Percentiles rank a stretch among this genome's conserved stretches.
phyloP scores from a whole-genome alignment of 257 asterid genomes.

The Voacanga thouarsii region DNA sequence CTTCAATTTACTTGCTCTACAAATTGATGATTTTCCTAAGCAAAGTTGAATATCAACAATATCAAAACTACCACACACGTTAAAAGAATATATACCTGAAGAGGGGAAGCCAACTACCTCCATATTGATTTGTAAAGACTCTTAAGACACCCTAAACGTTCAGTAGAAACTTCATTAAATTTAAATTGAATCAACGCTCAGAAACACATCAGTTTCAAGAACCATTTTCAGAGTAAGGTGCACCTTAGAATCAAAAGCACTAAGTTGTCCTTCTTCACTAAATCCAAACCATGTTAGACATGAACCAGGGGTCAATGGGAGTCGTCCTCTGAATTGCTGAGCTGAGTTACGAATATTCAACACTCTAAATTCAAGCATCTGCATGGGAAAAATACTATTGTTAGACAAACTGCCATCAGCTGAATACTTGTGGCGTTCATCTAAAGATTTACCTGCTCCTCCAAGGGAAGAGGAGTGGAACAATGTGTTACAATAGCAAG shows the following conservation, averaged over 20 bases:
- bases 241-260: conserved; percentile 96
- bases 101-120: conserved; percentile 91
- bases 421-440: neutral
- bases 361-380: conserved; percentile 89
- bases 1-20: conserved; percentile 65
- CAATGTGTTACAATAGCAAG: conserved; percentile 81
- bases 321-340: conserved; percentile 55
- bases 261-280: conserved; percentile 87
- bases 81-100: conserved; percentile 61
- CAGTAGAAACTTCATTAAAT: conserved; percentile 6
- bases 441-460: conserved; percentile 66
- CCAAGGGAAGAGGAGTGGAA: conserved; percentile 77
- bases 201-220: neutral
- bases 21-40: conserved; percentile 12
- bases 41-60: neutral
- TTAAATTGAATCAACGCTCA: conserved; percentile 3
- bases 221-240: conserved; percentile 13
- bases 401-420: conserved; percentile 7
- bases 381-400: conserved; percentile 24
- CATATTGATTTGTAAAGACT: conserved; percentile 72
- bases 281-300: conserved; percentile 86
- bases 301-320: conserved; percentile 95
- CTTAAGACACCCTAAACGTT: conserved; percentile 76
- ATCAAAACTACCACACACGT: neutral
- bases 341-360: conserved; percentile 54